phyloP scores from a whole-genome alignment of 179 eudicot genomes.

The Beta macrorhiza region DNA sequence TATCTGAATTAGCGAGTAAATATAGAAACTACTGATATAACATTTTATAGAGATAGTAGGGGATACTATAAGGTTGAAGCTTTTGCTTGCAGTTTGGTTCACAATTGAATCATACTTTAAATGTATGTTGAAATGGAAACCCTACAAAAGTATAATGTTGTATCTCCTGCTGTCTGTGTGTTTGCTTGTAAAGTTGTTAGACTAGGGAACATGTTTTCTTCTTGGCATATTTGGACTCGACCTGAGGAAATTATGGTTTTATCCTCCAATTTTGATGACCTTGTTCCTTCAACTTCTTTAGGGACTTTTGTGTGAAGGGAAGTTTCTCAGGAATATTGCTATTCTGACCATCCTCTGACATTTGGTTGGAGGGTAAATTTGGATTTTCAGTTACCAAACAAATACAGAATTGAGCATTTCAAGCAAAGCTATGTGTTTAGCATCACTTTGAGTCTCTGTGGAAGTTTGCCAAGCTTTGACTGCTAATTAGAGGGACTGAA shows the following conservation, averaged over 20 bases:
- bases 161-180: constrained; percentile 4
- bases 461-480: background rate
- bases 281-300: background rate
- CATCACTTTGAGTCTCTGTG: background rate
- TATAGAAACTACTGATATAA: background rate
- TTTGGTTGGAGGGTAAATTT: background rate
- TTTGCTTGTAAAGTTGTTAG: background rate
- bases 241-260: background rate
- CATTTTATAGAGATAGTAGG: background rate
- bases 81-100: background rate
- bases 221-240: background rate
- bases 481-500: background rate
- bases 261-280: background rate
- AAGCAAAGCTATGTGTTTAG: background rate
- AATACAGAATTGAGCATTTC: background rate
- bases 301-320: background rate
- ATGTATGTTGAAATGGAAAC: background rate
- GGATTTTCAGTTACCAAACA: background rate
- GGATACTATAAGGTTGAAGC: background rate
- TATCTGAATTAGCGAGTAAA: background rate
- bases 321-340: background rate
- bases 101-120: too few relatives aligned
- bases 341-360: background rate
- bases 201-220: background rate
- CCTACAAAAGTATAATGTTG: background rate